A percentile compares a stretch with the other conserved stretches of the same genome.
phyloP scores from a whole-genome alignment of 225 moss, liverwort and hornwort species.

The Sphagnum contortum region DNA sequence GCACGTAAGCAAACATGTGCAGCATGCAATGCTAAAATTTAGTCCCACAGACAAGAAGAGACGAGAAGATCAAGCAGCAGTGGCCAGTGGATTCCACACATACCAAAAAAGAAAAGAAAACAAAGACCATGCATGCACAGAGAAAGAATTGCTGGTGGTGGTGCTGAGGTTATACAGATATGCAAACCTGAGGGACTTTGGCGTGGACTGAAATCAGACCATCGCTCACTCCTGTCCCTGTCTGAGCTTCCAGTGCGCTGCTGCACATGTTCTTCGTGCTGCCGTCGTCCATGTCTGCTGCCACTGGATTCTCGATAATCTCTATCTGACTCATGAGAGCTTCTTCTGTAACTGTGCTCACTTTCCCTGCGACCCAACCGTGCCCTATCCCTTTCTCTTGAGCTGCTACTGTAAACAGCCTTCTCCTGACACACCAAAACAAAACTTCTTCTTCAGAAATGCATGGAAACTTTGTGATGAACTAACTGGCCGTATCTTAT shows the following conservation, averaged over 20 bases:
- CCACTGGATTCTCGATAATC: constrained; percentile 18
- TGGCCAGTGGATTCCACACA: too few species aligned
- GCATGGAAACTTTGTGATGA: too few species aligned
- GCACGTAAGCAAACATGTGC: too few species aligned
- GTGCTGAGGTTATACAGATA: background rate
- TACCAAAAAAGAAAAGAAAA: too few species aligned
- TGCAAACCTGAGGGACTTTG: constrained; percentile 26
- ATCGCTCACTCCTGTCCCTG: constrained; percentile 24
- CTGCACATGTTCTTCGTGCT: constrained; percentile 12
- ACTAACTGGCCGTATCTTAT: too few species aligned
- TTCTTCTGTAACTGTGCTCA: constrained; percentile 24
- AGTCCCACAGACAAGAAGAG: too few species aligned
- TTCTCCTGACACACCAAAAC: constrained; percentile 6
- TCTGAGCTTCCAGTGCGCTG: constrained; percentile 19
- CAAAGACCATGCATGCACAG: too few species aligned
- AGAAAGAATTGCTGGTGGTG: background rate
- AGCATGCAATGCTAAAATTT: too few species aligned
- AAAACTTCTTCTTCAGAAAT: too few species aligned
- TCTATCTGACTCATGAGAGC: constrained; percentile 30
- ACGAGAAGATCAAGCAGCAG: too few species aligned
- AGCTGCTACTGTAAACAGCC: constrained; percentile 10
- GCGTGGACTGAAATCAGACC: constrained; percentile 30
- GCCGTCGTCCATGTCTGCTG: constrained; percentile 24
- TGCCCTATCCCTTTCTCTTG: constrained; percentile 11
- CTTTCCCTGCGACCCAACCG: constrained; percentile 20